Evolutionary conservation across 2,329 filamentous ascomycete genomes (phyloP).

Genomic region (Exophiala mesophila): DNA sequence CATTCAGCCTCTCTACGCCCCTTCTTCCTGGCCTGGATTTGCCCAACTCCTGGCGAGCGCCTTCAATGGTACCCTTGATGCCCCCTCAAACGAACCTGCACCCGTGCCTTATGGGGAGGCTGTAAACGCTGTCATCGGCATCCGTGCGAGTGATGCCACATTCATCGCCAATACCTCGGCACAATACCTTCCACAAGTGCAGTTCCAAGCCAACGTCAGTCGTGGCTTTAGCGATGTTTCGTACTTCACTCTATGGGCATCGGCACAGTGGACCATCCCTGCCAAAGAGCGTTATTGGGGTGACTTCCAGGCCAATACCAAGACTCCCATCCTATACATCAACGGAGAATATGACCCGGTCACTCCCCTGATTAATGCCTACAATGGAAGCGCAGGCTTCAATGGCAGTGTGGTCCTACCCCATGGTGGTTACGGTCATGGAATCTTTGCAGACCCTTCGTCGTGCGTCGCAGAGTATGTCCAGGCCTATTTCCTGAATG

Average conservation of each 20-base stretch:
- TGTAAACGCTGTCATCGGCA: constrained; percentile 9
- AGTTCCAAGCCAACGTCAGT: constrained; percentile 1
- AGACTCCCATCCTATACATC: constrained; percentile 28
- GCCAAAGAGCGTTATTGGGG: constrained; percentile 26
- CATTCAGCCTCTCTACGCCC: constrained; percentile 4
- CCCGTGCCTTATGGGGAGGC: neutral
- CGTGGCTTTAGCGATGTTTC: constrained; percentile 7
- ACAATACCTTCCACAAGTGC: neutral
- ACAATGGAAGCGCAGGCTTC: constrained; percentile 26
- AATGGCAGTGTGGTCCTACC: constrained; percentile 28
- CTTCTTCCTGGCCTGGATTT: constrained; percentile 4
- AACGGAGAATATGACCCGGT: constrained; percentile 27
- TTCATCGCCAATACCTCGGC: constrained; percentile 4
- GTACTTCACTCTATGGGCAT: constrained; percentile 13
- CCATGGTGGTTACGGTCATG: constrained; percentile 22
- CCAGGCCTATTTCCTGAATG: constrained; percentile 33
- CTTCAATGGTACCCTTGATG: constrained; percentile 1
- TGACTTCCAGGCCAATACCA: constrained; percentile 26
- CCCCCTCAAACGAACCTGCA: neutral
- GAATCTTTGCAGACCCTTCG: constrained; percentile 29
- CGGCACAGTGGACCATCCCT: constrained; percentile 7
- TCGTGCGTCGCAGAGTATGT: constrained; percentile 30
- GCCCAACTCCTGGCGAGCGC: constrained; percentile 1
- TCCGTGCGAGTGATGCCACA: constrained; percentile 11
- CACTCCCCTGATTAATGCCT: constrained; percentile 27